These are phyloP conservation scores for Trypanosoma caninum DNA, from an alignment of 208 protist genomes.

Conservation along the genomic window DNA sequence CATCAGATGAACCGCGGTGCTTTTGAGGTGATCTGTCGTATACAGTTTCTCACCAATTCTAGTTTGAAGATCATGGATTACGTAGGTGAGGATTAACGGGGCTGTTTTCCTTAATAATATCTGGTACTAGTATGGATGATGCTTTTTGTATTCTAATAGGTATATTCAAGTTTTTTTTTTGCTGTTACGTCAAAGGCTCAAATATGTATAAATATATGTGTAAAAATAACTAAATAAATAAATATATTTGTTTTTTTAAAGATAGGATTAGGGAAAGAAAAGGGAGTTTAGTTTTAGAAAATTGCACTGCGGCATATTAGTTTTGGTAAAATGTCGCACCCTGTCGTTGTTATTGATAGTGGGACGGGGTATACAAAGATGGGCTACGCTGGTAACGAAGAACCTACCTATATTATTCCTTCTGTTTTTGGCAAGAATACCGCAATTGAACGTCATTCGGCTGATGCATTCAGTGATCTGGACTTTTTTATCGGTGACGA, in stretches of 20 bases:
- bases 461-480: conserved; percentile 81
- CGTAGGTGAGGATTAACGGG: neutral
- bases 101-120: too few species aligned
- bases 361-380: conserved; percentile 99
- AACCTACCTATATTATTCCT: conserved; percentile 95
- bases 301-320: too few species aligned
- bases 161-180: too few species aligned
- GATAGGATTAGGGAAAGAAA: too few species aligned
- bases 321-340: conserved; percentile 28
- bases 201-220: too few species aligned
- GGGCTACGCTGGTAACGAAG: conserved; percentile 96
- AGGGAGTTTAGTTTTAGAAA: too few species aligned
- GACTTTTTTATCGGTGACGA: conserved; percentile 97
- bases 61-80: conserved; percentile 65
- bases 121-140: too few species aligned
- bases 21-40: conserved; percentile 71
- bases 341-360: conserved; percentile 98
- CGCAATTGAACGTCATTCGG: conserved; percentile 18
- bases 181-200: too few species aligned
- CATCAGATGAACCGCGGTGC: conserved; percentile 57
- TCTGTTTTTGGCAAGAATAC: conserved; percentile 84
- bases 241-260: too few species aligned
- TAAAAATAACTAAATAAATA: too few species aligned
- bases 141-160: too few species aligned
- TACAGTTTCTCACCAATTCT: conserved; percentile 59